A percentile compares a stretch with the other conserved stretches of the same genome.
Evolutionary conservation across 441 rosid genomes (phyloP).

Genomic region (Viola pubescens): DNA sequence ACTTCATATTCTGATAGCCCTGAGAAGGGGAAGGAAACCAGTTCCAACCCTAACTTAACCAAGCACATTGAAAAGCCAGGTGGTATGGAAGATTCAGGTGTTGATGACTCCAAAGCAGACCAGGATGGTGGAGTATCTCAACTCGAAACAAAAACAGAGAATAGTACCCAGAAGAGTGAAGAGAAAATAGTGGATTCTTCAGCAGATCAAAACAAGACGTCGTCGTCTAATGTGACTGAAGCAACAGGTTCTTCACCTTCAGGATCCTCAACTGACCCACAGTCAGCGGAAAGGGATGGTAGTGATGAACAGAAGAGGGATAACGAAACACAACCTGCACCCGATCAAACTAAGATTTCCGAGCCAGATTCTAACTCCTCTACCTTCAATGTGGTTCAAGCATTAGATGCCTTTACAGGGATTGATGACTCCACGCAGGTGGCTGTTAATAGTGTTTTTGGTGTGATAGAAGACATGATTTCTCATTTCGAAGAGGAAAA

Average conservation of each 20-base stretch:
- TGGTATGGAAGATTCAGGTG: conserved; percentile 26
- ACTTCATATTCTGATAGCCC: conserved; percentile 27
- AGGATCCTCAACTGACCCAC: conserved; percentile 42
- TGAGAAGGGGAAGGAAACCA: conserved; percentile 35
- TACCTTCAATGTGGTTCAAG: conserved; percentile 60
- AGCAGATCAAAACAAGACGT: conserved; percentile 40
- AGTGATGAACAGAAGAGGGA: conserved; percentile 47
- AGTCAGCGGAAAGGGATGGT: conserved; percentile 42
- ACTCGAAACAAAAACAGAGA: conserved; percentile 36
- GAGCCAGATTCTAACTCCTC: conserved; percentile 34
- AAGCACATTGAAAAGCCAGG: conserved; percentile 31
- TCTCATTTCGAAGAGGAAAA: conserved; percentile 68
- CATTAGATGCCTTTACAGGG: conserved; percentile 85
- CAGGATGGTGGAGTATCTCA: conserved; percentile 33
- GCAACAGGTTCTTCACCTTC: conserved; percentile 29
- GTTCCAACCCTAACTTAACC: conserved; percentile 23
- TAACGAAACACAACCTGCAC: conserved; percentile 32
- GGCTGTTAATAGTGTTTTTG: conserved; percentile 95
- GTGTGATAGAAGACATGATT: conserved; percentile 89
- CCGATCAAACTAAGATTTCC: conserved; percentile 37
- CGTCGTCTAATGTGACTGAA: conserved; percentile 30
- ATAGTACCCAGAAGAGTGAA: conserved; percentile 28
- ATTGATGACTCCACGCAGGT: conserved; percentile 97
- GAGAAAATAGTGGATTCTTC: conserved; percentile 38
- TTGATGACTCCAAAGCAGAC: conserved; percentile 35